phyloP scores from a whole-genome alignment of 108 stramenopile genomes.

The Cyclostephanos tholiformis region DNA sequence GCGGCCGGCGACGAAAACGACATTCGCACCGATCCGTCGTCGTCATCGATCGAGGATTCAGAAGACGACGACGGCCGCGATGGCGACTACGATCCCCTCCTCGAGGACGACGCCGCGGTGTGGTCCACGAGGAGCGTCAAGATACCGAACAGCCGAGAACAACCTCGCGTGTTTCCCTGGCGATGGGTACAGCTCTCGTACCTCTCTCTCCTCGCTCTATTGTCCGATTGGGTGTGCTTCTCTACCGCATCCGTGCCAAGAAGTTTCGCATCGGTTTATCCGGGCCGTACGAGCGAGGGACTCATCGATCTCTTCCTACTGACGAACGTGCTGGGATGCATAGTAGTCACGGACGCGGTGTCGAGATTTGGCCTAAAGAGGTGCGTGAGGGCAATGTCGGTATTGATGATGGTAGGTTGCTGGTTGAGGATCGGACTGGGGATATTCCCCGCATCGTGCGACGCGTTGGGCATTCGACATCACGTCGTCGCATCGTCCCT shows the following conservation, averaged over 20 bases:
- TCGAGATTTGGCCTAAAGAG: conserved; percentile 37
- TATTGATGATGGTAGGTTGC: conserved; percentile 48
- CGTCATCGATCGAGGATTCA: not conserved
- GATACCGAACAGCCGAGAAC: not conserved
- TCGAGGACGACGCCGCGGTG: not conserved
- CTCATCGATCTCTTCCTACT: conserved; percentile 56
- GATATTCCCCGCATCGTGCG: conserved; percentile 2
- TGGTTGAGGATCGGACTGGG: conserved; percentile 36
- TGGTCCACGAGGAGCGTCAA: not conserved
- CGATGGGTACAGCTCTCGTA: conserved; percentile 47
- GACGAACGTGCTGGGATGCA: conserved; percentile 49
- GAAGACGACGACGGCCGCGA: not conserved
- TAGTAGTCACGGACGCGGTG: conserved; percentile 56
- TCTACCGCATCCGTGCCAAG: conserved; percentile 50
- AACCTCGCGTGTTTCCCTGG: conserved; percentile 37
- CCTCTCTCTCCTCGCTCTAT: conserved; percentile 54
- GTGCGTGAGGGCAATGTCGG: conserved; percentile 39
- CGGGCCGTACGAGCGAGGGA: conserved; percentile 28
- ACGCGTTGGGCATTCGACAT: not conserved
- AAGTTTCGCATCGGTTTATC: conserved; percentile 42
- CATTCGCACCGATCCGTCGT: not conserved
- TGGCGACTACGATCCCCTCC: not conserved
- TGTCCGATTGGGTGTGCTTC: conserved; percentile 60
- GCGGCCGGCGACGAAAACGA: too few species aligned
- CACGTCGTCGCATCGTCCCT: not conserved